Base-by-base conservation (phyloP, 768 basidiomycete species). In the Lactarius deliciosus region DNA sequence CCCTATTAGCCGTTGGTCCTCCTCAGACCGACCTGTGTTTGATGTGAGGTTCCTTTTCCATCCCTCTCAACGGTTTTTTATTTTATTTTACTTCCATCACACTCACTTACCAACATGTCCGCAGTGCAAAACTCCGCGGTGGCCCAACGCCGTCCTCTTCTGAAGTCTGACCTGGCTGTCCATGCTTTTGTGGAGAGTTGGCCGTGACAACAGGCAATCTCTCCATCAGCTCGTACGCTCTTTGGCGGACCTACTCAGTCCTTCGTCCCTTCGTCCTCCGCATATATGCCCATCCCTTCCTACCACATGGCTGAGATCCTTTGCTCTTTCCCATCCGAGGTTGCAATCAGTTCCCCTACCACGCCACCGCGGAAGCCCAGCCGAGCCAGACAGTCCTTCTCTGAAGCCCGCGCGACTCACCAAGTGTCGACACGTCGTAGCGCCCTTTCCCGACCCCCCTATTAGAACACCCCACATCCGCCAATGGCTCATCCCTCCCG, bases 121-220 rank as follows among this genome's bases (percentile, higher is more conserved):
- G 59, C 57, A 63, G 61, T 41, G 68, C 60, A 69, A 38, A 38
- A 78, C 74, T 72, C 70, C 75, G 76, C 77, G 75, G 77, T 75
- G 77, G 76, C 74, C 73, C 41, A 55, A 63, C 73, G 74, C 74
- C 74, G 73, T 72, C 76, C 72, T 73, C 70, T 72, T 73, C 76
- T 72, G 64, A 71, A 74, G 71, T 72, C 69, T 76, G 64, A 70
- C 72, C 81, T 81, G 81, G 80, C 82, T 85, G 86, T 86, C 85
- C 85, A 90, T 90, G 88, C 87, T 86, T 78, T 85, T 86, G 78
- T 85, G 83, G 85, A 84, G 83, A 79, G 81, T 79, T 74, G 76
- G 81, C 73, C 79, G 82, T 77, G 77, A 81, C 76, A 80, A 77
- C 79, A 84, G 82, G 77, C 80, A 81, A 22, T 54, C 63, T 78